These are phyloP conservation scores for Dryas integrifolia DNA, from an alignment of 331 rosid genomes.

Conservation along the genomic window DNA sequence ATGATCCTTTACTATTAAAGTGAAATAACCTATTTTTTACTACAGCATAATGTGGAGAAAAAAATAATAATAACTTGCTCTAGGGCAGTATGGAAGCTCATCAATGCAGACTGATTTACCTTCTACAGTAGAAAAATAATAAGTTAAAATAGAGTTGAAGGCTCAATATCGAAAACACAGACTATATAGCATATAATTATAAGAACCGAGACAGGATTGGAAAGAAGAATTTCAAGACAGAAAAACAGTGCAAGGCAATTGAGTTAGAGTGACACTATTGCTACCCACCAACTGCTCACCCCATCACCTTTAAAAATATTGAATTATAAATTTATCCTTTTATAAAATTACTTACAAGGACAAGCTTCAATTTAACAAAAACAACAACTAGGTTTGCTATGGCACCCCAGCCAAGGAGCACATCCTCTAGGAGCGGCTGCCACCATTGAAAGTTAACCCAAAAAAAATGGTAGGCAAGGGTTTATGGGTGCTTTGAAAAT, in stretches of 20 bases:
- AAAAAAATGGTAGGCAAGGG: not conserved
- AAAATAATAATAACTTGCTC: not conserved
- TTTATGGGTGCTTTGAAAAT: not conserved
- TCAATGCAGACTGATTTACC: slow-evolving; percentile 6
- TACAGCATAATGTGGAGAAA: not conserved
- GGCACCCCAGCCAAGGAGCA: not conserved
- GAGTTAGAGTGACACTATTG: not conserved
- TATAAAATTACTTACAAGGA: not conserved
- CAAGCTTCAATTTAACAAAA: not conserved
- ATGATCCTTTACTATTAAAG: not conserved
- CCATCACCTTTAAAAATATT: not conserved
- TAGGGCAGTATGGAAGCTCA: not conserved
- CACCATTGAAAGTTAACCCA: not conserved
- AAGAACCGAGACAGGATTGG: not conserved
- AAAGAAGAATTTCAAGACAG: not conserved
- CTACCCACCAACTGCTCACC: not conserved
- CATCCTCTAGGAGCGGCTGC: not conserved
- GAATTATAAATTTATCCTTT: not conserved
- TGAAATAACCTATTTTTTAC: not conserved
- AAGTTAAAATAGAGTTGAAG: not conserved
- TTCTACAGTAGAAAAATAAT: not conserved
- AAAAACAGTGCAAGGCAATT: not conserved
- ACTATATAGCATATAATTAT: not conserved
- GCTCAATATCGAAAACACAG: not conserved
- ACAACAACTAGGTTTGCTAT: not conserved